Evolutionary conservation across 305 asterid genomes (phyloP), one percentile per base, ranked within the genome.

Genomic region (Caryopteris hybrid): DNA sequence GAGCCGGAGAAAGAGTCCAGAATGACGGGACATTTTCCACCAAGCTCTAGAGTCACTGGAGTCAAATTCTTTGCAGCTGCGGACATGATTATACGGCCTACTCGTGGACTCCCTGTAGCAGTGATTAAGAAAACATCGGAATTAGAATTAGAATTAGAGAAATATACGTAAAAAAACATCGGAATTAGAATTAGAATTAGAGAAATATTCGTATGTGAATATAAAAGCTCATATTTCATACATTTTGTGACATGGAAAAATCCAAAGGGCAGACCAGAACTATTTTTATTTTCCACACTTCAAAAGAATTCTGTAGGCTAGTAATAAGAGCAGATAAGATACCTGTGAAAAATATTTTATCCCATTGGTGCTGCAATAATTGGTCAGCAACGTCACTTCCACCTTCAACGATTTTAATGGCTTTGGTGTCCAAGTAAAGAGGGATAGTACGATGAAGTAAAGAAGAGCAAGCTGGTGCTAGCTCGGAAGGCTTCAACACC

Each of bases 261-360:
- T 31, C 21, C 69, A 63, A 64, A 42, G 31, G 46, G 25, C 31
- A 36, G 8, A 51, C 33, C 66, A 51, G 10, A 20, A 71, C 34
- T 56, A 14, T 52, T 62, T 39, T 16, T 22, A 6, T 48, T 13
- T 17, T 20, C n/a, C 64, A 66, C 14, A 48, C 11, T 55, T 25
- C 13, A 8, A 33, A 25, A 39, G 47, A 43, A 34, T 43, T 6
- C 20, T 46, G 22, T 33, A 39, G 14, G 13, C 31, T 38, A 61
- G 41, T 48, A 46, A 62, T 33, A 22, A 57, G 29, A 61, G 47
- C 46, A 14, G n/a, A 47, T 25, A 29, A 63, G 51, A 27, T 66
- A 93, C 99, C 99, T 74, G 99, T 94, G 78, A 94, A 91, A 80
- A 94, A 86, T 78, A 94, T 91, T 78, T 94, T 89, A 73, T 88